Evolutionary conservation across 331 rosid species (phyloP).

Genomic region (Malus hybrid): DNA sequence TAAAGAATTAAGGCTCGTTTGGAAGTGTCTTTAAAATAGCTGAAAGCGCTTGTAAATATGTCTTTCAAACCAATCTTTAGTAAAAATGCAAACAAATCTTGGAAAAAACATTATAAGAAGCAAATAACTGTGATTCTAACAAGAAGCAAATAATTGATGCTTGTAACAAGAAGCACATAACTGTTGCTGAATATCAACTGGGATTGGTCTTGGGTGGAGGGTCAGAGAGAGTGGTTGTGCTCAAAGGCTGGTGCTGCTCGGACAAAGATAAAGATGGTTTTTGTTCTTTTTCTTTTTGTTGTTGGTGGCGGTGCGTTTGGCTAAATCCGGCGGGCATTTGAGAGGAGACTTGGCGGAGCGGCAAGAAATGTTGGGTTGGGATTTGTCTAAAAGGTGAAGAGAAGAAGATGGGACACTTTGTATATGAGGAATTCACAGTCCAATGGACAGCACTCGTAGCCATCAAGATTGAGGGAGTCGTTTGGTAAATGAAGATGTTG

Average conservation of each 20-base stretch:
- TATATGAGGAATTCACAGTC: constrained; percentile 26
- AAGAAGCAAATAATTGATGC: no score
- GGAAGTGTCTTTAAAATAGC: no score
- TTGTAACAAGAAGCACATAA: no score
- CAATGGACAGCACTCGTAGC: constrained; percentile 49
- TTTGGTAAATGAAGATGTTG: background rate
- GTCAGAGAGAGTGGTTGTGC: constrained; percentile 40
- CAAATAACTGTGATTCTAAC: no score
- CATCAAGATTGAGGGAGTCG: constrained; percentile 26
- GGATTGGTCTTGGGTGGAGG: constrained; percentile 22
- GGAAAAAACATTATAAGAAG: no score
- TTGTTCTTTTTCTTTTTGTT: background rate
- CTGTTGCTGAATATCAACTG: constrained; percentile 19
- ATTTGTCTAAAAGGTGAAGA: constrained; percentile 16
- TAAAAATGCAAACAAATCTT: no score
- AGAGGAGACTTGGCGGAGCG: constrained; percentile 34
- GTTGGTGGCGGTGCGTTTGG: background rate
- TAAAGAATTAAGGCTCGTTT: no score
- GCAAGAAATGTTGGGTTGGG: constrained; percentile 16
- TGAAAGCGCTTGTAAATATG: no score
- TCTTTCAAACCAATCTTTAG: no score
- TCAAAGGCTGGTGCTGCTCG: constrained; percentile 66
- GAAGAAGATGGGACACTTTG: constrained; percentile 44
- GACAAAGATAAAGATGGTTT: constrained; percentile 41
- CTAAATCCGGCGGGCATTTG: constrained; percentile 16